Conservation (phyloP, 2,329 filamentous ascomycete species). For the Corniculantispora saksenae region DNA sequence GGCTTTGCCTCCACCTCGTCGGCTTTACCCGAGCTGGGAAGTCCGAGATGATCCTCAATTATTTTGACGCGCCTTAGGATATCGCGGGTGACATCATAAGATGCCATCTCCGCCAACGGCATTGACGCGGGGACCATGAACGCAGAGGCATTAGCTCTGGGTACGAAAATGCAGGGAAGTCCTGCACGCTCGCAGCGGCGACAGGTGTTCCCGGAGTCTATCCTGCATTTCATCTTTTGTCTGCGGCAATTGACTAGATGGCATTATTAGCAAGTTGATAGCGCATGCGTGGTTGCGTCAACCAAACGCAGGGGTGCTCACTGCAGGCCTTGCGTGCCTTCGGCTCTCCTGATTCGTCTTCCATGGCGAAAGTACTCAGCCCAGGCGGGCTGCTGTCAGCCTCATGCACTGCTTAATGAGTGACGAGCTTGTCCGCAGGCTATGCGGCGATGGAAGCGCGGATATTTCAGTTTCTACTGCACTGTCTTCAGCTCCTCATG, state of each 20-base stretch:
- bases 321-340: constrained; percentile 34
- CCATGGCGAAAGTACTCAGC: constrained; percentile 8
- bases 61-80: constrained; percentile 25
- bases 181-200: constrained; percentile 36
- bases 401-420: not conserved
- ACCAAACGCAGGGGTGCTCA: constrained; percentile 23
- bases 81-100: constrained; percentile 19
- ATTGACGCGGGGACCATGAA: constrained; percentile 12
- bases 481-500: not conserved
- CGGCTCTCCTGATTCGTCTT: constrained; percentile 20
- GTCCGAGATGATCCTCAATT: constrained; percentile 30
- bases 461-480: not conserved
- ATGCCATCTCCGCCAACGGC: constrained; percentile 9
- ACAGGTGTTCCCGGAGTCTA: constrained; percentile 35
- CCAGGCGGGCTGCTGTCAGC: not conserved
- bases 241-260: constrained; percentile 29
- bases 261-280: not conserved
- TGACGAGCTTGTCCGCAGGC: not conserved
- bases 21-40: constrained; percentile 7
- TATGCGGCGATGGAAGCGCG: not conserved
- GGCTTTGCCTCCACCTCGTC: not conserved
- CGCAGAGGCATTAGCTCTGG: constrained; percentile 39
- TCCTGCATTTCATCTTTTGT: constrained; percentile 41
- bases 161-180: constrained; percentile 42
- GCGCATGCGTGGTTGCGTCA: not conserved